These are phyloP conservation scores for Biscogniauxia sp. DNA, from an alignment of 2,329 filamentous ascomycete species.

Conservation along the genomic window DNA sequence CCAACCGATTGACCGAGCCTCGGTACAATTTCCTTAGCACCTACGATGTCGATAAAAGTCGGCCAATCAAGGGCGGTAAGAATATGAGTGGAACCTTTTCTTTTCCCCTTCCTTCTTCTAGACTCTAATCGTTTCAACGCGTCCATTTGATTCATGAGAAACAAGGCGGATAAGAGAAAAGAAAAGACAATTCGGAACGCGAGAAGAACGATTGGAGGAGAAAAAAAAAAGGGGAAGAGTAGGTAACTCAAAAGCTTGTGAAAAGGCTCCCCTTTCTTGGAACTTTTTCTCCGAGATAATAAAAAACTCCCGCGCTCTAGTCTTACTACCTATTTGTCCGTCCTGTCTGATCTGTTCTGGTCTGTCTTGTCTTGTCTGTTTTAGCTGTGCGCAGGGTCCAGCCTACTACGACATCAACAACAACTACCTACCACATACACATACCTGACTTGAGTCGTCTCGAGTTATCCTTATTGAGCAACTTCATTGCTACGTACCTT, in stretches of 20 bases:
- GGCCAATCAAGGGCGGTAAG: background rate
- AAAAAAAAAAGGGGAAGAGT: background rate
- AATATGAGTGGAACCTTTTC: background rate
- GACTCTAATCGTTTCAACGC: background rate
- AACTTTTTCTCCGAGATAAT: background rate
- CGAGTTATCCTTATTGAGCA: too few relatives aligned
- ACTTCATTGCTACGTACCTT: too few relatives aligned
- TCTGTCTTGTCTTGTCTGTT: too few relatives aligned
- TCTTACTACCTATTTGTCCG: background rate
- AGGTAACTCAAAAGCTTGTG: background rate
- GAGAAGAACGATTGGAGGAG: background rate
- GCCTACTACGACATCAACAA: too few relatives aligned
- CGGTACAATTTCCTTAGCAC: slow-evolving; percentile 19
- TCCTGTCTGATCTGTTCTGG: too few relatives aligned
- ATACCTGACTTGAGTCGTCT: too few relatives aligned
- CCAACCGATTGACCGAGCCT: slow-evolving; percentile 21
- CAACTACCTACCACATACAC: too few relatives aligned
- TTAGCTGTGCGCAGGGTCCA: background rate
- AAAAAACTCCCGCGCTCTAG: background rate
- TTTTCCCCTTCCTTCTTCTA: background rate
- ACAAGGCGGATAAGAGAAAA: background rate
- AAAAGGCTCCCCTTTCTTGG: background rate
- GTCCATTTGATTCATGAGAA: background rate
- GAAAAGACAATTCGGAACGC: background rate
- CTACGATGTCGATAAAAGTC: slow-evolving; percentile 1